These are phyloP conservation scores for Gossypium australe DNA, from an alignment of 345 rosid genomes.

Conservation along the genomic window DNA sequence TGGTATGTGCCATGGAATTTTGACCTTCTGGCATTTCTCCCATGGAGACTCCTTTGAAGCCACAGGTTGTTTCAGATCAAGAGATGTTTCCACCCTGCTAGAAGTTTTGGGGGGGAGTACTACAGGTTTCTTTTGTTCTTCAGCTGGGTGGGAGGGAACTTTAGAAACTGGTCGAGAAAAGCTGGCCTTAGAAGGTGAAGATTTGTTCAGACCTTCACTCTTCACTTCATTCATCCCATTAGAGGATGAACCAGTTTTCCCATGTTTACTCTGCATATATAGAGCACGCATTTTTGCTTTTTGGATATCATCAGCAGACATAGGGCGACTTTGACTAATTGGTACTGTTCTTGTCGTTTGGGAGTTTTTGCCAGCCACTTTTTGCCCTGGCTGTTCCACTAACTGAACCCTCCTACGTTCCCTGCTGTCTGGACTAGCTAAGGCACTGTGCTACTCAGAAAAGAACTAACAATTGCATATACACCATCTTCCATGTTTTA, in stretches of 20 bases:
- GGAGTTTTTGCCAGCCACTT: conserved; percentile 56
- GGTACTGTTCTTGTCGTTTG: conserved; percentile 56
- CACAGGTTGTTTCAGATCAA: conserved; percentile 29
- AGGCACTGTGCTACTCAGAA: conserved; percentile 32
- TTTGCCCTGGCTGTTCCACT: conserved; percentile 97
- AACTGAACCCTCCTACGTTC: conserved; percentile 91
- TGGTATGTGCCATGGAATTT: conserved; percentile 67
- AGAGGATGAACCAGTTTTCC: conserved; percentile 45
- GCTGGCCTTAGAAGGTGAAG: conserved; percentile 27
- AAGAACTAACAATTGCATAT: background rate
- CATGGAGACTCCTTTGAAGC: conserved; percentile 39
- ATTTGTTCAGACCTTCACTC: conserved; percentile 33
- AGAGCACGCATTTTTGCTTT: conserved; percentile 92
- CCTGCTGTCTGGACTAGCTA: conserved; percentile 71
- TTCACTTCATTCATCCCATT: conserved; percentile 40
- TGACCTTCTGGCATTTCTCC: conserved; percentile 45
- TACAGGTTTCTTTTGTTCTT: conserved; percentile 34
- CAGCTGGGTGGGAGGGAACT: conserved; percentile 31
- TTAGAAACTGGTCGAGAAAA: conserved; percentile 26
- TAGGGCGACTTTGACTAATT: conserved; percentile 70
- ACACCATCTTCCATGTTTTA: background rate
- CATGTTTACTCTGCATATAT: conserved; percentile 74
- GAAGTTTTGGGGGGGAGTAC: conserved; percentile 17
- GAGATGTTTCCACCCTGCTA: conserved; percentile 19
- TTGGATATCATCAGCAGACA: conserved; percentile 98